These are phyloP conservation scores for Odontarrhena argentea DNA, from an alignment of 345 rosid genomes.

Conservation along the genomic window DNA sequence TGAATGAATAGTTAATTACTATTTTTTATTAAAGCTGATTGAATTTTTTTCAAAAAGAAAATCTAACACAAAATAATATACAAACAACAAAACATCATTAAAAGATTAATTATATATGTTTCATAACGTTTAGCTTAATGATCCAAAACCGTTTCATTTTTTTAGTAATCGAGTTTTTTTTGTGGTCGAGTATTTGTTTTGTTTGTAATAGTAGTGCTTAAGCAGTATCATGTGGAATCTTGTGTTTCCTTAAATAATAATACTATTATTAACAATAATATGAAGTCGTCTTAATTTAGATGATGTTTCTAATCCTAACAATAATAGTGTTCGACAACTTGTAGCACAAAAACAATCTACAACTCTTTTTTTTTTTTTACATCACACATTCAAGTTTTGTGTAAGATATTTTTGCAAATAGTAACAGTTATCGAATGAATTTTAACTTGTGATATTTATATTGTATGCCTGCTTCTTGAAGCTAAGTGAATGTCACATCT, in stretches of 20 bases:
- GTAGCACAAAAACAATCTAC: too few species aligned
- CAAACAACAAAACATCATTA: constrained; percentile 23
- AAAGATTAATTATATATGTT: constrained; percentile 11
- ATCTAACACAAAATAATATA: constrained; percentile 17
- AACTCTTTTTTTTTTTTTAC: neutral
- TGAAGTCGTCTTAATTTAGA: constrained; percentile 25
- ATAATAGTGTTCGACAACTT: neutral
- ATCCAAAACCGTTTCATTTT: constrained; percentile 1
- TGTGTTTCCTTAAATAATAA: constrained; percentile 22
- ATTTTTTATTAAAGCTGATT: neutral
- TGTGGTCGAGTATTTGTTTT: neutral
- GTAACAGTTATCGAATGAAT: neutral
- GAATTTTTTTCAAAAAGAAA: neutral
- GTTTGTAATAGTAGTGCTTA: constrained; percentile 33
- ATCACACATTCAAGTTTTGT: neutral
- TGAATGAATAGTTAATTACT: constrained; percentile 1
- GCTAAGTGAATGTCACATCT: constrained; percentile 33
- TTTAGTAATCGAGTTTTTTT: neutral
- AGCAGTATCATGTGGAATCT: constrained; percentile 32
- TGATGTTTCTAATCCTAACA: constrained; percentile 3
- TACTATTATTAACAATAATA: constrained; percentile 6
- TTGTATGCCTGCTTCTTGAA: constrained; percentile 36
- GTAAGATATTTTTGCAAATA: neutral
- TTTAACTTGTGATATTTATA: constrained; percentile 6
- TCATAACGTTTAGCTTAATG: neutral